Evolutionary conservation across 2,329 filamentous ascomycete species (phyloP).

Genomic region (Alternaria ethzedia): DNA sequence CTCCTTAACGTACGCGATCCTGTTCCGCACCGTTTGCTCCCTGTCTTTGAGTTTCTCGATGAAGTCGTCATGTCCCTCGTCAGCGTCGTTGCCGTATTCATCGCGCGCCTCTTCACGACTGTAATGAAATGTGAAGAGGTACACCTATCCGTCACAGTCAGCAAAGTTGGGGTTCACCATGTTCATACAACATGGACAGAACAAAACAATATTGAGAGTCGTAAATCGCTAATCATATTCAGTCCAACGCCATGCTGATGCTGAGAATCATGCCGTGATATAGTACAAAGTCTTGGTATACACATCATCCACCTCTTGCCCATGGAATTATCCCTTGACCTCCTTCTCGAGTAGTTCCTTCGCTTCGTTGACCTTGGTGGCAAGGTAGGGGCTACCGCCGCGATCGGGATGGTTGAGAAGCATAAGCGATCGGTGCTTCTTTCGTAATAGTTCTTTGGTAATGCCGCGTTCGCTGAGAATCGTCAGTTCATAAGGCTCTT

Average conservation of each 20-base stretch:
- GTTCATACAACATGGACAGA: background rate
- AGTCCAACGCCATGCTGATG: slow-evolving; percentile 32
- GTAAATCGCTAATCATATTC: slow-evolving; percentile 6
- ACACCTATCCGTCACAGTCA: too few species aligned
- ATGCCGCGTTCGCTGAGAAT: slow-evolving; percentile 76
- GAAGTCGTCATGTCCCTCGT: background rate
- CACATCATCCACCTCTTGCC: background rate
- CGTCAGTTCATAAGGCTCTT: slow-evolving; percentile 3
- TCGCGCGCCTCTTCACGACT: background rate
- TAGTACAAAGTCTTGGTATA: slow-evolving; percentile 31
- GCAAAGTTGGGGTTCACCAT: too few species aligned
- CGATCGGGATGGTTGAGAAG: slow-evolving; percentile 97
- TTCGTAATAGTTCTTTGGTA: slow-evolving; percentile 92
- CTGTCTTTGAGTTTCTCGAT: background rate
- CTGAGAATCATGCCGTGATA: slow-evolving; percentile 24
- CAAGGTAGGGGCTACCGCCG: slow-evolving; percentile 93
- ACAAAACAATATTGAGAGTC: background rate
- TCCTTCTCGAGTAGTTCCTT: slow-evolving; percentile 93
- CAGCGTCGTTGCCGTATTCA: background rate
- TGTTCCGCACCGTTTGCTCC: background rate
- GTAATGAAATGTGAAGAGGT: too few species aligned
- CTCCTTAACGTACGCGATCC: background rate
- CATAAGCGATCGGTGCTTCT: slow-evolving; percentile 95
- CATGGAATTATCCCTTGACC: slow-evolving; percentile 26
- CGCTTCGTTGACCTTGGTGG: slow-evolving; percentile 97